Conservation (phyloP, 495 filamentous ascomycete genomes). For the Letharia columbiana region DNA sequence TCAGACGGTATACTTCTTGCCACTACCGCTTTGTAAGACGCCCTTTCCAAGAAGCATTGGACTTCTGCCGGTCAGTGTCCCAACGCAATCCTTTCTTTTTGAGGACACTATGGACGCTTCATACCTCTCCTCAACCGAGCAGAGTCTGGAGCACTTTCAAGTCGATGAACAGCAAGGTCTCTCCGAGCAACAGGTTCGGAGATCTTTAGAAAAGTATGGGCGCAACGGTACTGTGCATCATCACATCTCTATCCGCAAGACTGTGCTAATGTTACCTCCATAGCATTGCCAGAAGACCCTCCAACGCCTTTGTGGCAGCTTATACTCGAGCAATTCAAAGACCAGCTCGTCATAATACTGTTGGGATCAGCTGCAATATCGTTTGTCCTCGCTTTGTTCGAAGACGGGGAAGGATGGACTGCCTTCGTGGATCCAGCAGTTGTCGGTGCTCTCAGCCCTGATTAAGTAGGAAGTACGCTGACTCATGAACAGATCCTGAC, state of each 20-base stretch:
- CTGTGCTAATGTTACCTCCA: conserved; percentile 13
- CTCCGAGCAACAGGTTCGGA: conserved; percentile 56
- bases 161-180: conserved; percentile 61
- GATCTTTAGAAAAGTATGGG: conserved; percentile 60
- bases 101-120: conserved; percentile 76
- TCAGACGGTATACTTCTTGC: not conserved
- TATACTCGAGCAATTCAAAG: conserved; percentile 97
- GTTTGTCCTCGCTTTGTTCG: conserved; percentile 87
- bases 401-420: conserved; percentile 86
- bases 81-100: conserved; percentile 1
- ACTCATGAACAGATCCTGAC: conserved; percentile 67
- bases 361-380: conserved; percentile 90
- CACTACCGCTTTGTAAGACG: not conserved
- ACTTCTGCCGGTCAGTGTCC: not conserved
- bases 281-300: conserved; percentile 91
- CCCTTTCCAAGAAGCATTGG: not conserved
- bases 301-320: conserved; percentile 96
- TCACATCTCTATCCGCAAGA: conserved; percentile 1
- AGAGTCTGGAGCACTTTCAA: conserved; percentile 63
- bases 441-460: conserved; percentile 42
- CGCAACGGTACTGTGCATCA: conserved; percentile 62
- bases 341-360: conserved; percentile 94
- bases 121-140: conserved; percentile 56
- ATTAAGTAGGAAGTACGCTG: conserved; percentile 10
- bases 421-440: conserved; percentile 98